A percentile compares a stretch with the other conserved stretches of the same genome.
Evolutionary conservation across 78 protist species (phyloP).

Genomic region (Creolimax fragrantissima): DNA sequence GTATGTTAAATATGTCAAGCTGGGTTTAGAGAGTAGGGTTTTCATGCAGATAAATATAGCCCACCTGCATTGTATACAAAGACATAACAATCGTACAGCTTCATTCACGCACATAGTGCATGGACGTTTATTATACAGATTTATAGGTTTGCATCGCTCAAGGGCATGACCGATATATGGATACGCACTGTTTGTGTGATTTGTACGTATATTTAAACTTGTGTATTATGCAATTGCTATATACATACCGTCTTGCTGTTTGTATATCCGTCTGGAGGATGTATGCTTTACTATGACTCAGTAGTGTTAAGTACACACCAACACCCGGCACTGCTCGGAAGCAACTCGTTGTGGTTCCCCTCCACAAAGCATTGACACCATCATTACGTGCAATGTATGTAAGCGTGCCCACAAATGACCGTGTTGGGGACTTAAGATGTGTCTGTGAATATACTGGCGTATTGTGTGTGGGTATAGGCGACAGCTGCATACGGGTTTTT

Average conservation of each 20-base stretch:
- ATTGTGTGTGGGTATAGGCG: neutral
- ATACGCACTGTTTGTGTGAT: no score
- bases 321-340: conserved; percentile 33
- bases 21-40: no score
- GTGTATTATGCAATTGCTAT: no score
- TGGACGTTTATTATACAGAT: no score
- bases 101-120: no score
- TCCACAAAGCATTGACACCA: conserved; percentile 21
- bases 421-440: neutral
- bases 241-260: neutral
- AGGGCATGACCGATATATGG: no score
- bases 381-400: neutral
- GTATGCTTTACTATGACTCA: neutral
- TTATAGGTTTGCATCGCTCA: no score
- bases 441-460: neutral
- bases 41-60: no score
- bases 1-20: no score
- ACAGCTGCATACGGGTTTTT: neutral
- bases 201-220: no score
- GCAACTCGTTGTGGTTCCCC: neutral
- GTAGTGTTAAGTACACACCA: conserved; percentile 2
- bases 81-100: no score
- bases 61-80: no score
- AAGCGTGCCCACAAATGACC: neutral
- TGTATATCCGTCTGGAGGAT: neutral